These are phyloP conservation scores for Lenwebbia sp. DNA, from an alignment of 345 rosid species.

Conservation along the genomic window DNA sequence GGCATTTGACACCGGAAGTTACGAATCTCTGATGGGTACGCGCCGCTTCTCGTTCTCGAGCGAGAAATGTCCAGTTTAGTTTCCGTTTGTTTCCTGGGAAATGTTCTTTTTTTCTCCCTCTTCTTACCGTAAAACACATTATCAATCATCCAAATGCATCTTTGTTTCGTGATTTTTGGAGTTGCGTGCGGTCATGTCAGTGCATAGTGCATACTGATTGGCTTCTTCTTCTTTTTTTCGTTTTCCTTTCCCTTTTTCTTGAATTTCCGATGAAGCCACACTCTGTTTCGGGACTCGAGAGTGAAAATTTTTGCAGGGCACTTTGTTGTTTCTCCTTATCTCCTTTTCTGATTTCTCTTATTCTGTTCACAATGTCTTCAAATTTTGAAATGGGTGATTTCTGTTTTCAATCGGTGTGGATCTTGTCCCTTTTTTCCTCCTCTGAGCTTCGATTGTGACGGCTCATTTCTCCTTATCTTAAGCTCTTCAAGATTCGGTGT, in stretches of 20 bases:
- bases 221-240: rapidly evolving
- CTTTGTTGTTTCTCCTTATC: background rate
- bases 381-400: constrained; percentile 4
- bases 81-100: background rate
- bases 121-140: background rate
- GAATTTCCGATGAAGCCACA: background rate
- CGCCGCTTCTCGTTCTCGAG: background rate
- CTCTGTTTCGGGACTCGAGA: background rate
- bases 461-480: constrained; percentile 2
- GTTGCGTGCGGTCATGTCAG: background rate
- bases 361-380: background rate
- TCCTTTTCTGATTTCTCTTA: background rate
- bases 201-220: background rate
- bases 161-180: background rate
- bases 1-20: background rate
- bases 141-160: background rate
- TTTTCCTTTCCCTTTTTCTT: background rate
- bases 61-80: background rate
- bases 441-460: constrained; percentile 1
- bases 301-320: background rate
- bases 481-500: background rate
- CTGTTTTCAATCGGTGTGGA: background rate
- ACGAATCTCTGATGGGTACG: constrained; percentile 1
- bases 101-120: background rate
- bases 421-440: constrained; percentile 3